phyloP scores from a whole-genome alignment of 1,284 basidiomycete genomes.

The Xerocomus nothofagi region DNA sequence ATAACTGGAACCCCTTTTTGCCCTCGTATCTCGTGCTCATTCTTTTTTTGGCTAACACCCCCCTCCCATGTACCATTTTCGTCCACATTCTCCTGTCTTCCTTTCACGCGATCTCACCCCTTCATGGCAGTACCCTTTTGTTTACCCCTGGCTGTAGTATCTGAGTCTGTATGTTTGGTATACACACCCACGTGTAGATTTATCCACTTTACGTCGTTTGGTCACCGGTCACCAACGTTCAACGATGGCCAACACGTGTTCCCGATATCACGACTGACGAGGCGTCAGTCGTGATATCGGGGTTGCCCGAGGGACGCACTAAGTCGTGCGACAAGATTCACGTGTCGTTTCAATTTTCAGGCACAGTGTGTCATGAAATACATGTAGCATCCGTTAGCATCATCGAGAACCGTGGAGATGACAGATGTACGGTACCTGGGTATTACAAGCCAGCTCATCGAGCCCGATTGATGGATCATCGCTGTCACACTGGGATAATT shows the following conservation, averaged over 20 bases:
- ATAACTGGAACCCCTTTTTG: constrained; percentile 6
- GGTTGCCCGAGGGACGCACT: too few relatives aligned
- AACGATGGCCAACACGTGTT: too few relatives aligned
- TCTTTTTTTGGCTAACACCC: not conserved
- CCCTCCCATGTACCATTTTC: not conserved
- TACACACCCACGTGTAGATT: constrained; percentile 9
- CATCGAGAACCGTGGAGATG: not conserved
- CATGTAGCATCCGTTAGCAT: not conserved
- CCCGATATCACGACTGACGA: too few relatives aligned
- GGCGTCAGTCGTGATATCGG: too few relatives aligned
- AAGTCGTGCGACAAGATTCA: too few relatives aligned
- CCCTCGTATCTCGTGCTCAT: not conserved
- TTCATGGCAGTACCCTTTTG: not conserved
- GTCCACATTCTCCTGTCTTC: not conserved
- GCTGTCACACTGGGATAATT: not conserved
- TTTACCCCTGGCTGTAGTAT: constrained; percentile 7
- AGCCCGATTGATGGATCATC: not conserved
- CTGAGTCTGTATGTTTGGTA: constrained; percentile 7
- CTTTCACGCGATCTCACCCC: not conserved
- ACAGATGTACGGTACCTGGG: not conserved
- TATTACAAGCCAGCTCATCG: not conserved
- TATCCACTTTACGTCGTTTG: not conserved
- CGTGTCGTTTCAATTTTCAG: too few relatives aligned
- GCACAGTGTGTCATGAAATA: too few relatives aligned
- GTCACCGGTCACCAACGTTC: too few relatives aligned